A percentile compares a stretch with the other conserved stretches of the same genome.
Evolutionary conservation across 2,329 filamentous ascomycete genomes (phyloP).

Genomic region (Penicillium griseofulvum): DNA sequence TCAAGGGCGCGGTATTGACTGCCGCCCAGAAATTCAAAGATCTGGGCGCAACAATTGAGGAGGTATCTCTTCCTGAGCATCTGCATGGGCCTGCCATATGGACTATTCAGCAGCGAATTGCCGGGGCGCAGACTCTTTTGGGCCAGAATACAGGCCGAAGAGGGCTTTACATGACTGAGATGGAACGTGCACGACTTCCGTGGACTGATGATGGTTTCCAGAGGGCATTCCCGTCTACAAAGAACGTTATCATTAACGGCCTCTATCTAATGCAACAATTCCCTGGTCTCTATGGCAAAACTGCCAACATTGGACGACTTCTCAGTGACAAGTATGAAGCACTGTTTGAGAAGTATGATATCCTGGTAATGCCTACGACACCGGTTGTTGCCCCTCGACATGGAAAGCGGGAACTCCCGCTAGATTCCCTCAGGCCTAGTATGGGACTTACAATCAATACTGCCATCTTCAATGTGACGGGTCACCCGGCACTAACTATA

Average conservation of each 20-base stretch:
- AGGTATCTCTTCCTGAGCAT: constrained; percentile 53
- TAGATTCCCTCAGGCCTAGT: constrained; percentile 32
- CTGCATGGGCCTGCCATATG: constrained; percentile 48
- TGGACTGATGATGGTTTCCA: constrained; percentile 51
- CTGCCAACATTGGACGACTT: constrained; percentile 41
- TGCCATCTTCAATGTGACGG: constrained; percentile 56
- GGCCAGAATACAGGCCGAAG: constrained; percentile 48
- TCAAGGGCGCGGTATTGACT: constrained; percentile 43
- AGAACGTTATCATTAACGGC: constrained; percentile 41
- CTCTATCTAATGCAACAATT: constrained; percentile 41
- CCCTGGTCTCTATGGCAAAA: constrained; percentile 42
- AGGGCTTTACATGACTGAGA: constrained; percentile 51
- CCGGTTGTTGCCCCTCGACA: constrained; percentile 28
- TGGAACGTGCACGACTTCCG: constrained; percentile 50
- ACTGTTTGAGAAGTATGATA: constrained; percentile 41
- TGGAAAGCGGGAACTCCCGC: constrained; percentile 22
- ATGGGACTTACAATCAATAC: constrained; percentile 58
- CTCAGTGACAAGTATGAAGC: constrained; percentile 41
- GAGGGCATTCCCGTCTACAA: constrained; percentile 48
- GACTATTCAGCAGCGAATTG: constrained; percentile 43
- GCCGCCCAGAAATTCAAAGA: constrained; percentile 44
- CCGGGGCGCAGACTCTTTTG: constrained; percentile 45
- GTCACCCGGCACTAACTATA: constrained; percentile 55
- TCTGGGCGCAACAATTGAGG: constrained; percentile 51
- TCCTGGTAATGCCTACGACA: constrained; percentile 43